phyloP scores from a whole-genome alignment of 2,329 filamentous ascomycete species.

The Septoria linicola region DNA sequence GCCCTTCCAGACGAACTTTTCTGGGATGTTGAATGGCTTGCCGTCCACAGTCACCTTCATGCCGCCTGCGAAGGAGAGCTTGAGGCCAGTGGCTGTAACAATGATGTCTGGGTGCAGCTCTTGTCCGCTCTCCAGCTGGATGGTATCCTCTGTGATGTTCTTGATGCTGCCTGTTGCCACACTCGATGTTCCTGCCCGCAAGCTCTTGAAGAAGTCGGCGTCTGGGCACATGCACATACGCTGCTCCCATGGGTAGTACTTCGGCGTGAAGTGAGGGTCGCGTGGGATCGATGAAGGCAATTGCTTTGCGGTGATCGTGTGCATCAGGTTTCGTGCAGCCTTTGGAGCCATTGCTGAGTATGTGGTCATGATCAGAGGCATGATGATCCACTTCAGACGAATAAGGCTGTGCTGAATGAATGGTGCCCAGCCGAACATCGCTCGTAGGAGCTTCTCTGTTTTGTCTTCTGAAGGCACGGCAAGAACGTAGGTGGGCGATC shows the following conservation, averaged over 20 bases:
- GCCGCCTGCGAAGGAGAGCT: constrained; percentile 55
- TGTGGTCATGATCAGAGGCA: constrained; percentile 37
- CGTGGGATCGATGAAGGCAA: constrained; percentile 48
- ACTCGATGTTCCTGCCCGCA: constrained; percentile 52
- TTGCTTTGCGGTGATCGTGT: constrained; percentile 44
- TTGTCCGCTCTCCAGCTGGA: constrained; percentile 45
- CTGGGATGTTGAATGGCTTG: constrained; percentile 43
- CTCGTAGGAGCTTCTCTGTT: constrained; percentile 30
- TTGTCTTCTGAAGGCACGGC: constrained; percentile 33
- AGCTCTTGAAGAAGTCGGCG: constrained; percentile 57
- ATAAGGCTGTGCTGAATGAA: constrained; percentile 35
- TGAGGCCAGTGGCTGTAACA: constrained; percentile 64
- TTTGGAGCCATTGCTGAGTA: constrained; percentile 38
- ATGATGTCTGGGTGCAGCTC: constrained; percentile 60
- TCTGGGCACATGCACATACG: constrained; percentile 69
- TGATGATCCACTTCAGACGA: constrained; percentile 39
- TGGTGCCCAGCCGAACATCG: constrained; percentile 27
- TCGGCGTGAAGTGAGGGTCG: constrained; percentile 46
- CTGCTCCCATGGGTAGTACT: constrained; percentile 63
- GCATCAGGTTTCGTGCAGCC: constrained; percentile 38
- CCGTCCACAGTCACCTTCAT: constrained; percentile 53
- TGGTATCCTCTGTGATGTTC: constrained; percentile 49
- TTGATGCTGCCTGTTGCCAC: constrained; percentile 58
- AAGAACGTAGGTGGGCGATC: constrained; percentile 65
- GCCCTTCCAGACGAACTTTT: constrained; percentile 60